Base-by-base conservation (phyloP, 1,284 basidiomycete species). In the Cerioporus squamosus region DNA sequence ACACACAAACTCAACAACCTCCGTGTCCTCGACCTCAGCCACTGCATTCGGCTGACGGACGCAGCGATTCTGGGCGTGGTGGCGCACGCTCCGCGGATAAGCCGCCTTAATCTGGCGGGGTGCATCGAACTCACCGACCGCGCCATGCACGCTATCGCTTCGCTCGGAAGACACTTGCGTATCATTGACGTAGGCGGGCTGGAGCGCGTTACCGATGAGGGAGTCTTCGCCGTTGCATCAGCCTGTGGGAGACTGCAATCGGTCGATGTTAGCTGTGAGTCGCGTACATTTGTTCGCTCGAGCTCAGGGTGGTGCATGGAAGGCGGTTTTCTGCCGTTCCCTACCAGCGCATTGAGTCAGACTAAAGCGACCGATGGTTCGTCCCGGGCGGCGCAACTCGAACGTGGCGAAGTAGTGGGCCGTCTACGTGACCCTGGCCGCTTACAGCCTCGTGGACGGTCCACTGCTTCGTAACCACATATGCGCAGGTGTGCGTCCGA, bases 131-230 rank as follows among this genome's bases (percentile, higher is more conserved):
- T 98, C 68, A 95, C 94, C 3, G 90, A 97, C 74, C 78, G 77
- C 57, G 80, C 87, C 0, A 73, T 95, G 51, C 81, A 86, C 62
- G 85, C 82, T 66, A 86, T 97, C 38, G 83, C 84, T 64, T 81
- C 79, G 68, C 81, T 97, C 24, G 90, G 91, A 15, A 86, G 87
- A 66, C 83, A 92, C 68, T 75, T 98, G 49, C 93, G 94, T 70
- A 86, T 90, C 65, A 74, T 98, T 24, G 88, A 93, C 70, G 76
- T 98, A 23, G 91, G 91, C 0, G 93, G 95, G 71, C 85, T 94
- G 48, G 76, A 81, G 31, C 82, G 82, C 53, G 87, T 97, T 66
- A 97, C 95, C 26, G 95, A 98, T 69, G 78, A 75, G 1, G 91
- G 84, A 1, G 79, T 97, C n/a, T 82, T 88, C 38, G 81, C 81